Evolutionary conservation across 768 basidiomycete species (phyloP), one percentile per base, ranked within the genome.

Genomic region (Macrolepiota albuminosa): DNA sequence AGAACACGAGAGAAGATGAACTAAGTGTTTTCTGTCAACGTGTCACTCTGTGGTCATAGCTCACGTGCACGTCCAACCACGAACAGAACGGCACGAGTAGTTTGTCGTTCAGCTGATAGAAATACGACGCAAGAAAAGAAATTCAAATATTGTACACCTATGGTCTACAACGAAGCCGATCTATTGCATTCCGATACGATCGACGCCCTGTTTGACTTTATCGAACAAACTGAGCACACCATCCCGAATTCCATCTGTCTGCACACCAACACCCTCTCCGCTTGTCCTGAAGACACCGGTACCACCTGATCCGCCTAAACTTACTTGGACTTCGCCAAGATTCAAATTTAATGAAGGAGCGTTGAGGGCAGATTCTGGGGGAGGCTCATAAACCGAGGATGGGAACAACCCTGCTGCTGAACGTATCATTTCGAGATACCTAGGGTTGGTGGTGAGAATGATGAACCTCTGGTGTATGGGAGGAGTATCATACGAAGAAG

Each of bases 311-410:
- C 95, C 94, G n/a, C 94, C 94, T n/a, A 97, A 81, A 63, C 88
- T 93, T 46, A 97, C 85, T 69, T 95, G 95, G 60, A 97, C 92
- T 0, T 91, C 90, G 10, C 93, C 95, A 29, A 98, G 84, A 67
- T 95, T 94, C 29, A 98, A 78, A 69, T 95, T 97, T 61, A 97
- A 74, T n/a, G 87, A 82, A 1, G 94, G 91, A 21, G 87, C 85
- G 58, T 77, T 88, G 36, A 83, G 79, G 3, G 84, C 82, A 10
- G 88, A 85, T 71, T 92, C 91, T 6, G 84, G 87, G 5, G 86
- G 91, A 26, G 86, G 88, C 55, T 86, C 89, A 68, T 85, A 91
- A 42, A 90, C 86, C 7, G 84, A 82, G 26, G 76, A 70, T 3
- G 85, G 82, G 75, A 87, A 88, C 54, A 74, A 78, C 51, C 76